Evolutionary conservation across 2,329 filamentous ascomycete genomes (phyloP).

Genomic region (Trichoderma sp.): DNA sequence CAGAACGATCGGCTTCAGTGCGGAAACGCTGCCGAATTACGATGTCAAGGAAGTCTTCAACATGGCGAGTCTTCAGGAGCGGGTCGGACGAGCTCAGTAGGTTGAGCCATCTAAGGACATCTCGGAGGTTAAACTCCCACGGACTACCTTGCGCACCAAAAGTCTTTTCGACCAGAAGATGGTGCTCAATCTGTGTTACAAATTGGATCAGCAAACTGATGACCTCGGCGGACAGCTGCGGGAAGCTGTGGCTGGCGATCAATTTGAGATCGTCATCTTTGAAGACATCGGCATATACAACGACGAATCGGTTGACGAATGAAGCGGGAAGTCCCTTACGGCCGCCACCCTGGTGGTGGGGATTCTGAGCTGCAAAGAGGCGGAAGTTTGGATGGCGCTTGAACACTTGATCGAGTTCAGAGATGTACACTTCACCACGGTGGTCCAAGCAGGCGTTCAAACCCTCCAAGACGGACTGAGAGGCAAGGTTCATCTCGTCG

Average conservation of each 20-base stretch:
- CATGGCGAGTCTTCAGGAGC: constrained; percentile 59
- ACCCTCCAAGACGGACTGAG: constrained; percentile 93
- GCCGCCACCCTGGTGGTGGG: constrained; percentile 94
- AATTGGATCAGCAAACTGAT: constrained; percentile 73
- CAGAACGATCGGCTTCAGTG: constrained; percentile 63
- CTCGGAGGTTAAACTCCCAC: constrained; percentile 95
- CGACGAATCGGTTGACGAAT: constrained; percentile 97
- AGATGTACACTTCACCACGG: constrained; percentile 91
- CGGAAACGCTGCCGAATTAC: constrained; percentile 89
- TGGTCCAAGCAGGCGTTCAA: constrained; percentile 97
- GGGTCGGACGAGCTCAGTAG: constrained; percentile 56
- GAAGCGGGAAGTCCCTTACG: constrained; percentile 92
- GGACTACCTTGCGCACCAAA: constrained; percentile 71
- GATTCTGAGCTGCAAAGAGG: constrained; percentile 97
- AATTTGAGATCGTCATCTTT: constrained; percentile 75
- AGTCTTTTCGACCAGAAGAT: constrained; percentile 60
- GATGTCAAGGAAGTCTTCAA: constrained; percentile 76
- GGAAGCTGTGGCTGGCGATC: constrained; percentile 80
- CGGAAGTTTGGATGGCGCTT: constrained; percentile 84
- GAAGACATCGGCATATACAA: constrained; percentile 94
- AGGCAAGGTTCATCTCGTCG: constrained; percentile 98
- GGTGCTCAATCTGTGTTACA: constrained; percentile 75
- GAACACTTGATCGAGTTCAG: constrained; percentile 93
- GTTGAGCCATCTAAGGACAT: constrained; percentile 84
- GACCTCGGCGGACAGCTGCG: constrained; percentile 58